Base-by-base conservation (phyloP, 306 rosid species). In the Trifolium fragiferum region DNA sequence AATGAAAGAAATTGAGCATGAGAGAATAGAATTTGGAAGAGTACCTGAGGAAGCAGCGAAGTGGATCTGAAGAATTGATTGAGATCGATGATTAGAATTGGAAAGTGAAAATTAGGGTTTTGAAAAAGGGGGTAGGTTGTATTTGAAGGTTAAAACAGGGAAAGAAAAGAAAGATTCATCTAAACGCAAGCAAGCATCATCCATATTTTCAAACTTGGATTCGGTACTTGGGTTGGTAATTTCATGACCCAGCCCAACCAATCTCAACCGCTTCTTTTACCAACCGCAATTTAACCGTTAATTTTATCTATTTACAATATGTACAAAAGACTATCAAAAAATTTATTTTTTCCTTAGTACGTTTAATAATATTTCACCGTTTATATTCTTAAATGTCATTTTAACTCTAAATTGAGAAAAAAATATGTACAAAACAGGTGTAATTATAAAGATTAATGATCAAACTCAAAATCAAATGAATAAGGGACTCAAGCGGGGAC, bases 21-120 rank as follows among this genome's bases (percentile, higher is more conserved):
- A 21, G 18, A 30, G 20, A 47, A 53, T 0, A 49, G 21, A 57
- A 77, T n/a, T 61, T 62, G n/a, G 30, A 79, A 15, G 74, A 72
- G 38, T 35, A 86, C 90, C 89, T 71, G 81, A 75, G 79, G 10
- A 11, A 20, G 75, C 30, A 75, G 81, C 76, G 58, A 81, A 54
- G 37, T 44, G 51, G 88, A 85, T 79, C 87, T 66, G 70, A 63
- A 5, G 49, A 25, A 47, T 43, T 40, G 50, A 72, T 51, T 38
- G 63, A 71, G 66, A 77, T 73, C 78, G 80, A 50, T n/a, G 68
- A 33, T 58, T 74, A 1, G 40, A 74, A 64, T 72, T 78, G 66
- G 10, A 60, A 40, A 14, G 65, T n/a, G 62, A 15, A 15, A 58
- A 44, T 77, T 76, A 81, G 91, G 92, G 86, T 74, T 68, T 69